A percentile compares a stretch with the other conserved stretches of the same genome.
Conservation (phyloP, 2,329 filamentous ascomycete species). For the Fusarium subglutinans region DNA sequence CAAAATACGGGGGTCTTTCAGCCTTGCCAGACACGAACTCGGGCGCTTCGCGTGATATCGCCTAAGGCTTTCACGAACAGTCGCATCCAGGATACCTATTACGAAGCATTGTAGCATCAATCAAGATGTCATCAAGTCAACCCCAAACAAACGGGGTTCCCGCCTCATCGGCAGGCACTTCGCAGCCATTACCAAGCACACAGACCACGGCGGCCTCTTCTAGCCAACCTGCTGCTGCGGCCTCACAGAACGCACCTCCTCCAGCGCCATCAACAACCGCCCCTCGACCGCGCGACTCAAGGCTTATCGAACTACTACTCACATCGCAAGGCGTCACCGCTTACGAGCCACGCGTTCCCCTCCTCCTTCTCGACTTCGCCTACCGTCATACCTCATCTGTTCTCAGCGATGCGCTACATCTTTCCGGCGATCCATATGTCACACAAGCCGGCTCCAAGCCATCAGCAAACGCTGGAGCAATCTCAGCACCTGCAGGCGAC, state of each 20-base stretch:
- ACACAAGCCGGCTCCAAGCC: conserved; percentile 64
- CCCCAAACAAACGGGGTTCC: conserved; percentile 66
- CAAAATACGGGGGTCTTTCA: background rate
- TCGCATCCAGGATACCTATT: background rate
- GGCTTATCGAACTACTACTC: conserved; percentile 82
- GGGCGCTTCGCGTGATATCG: conserved; percentile 8
- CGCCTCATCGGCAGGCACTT: conserved; percentile 50
- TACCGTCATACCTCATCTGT: conserved; percentile 82
- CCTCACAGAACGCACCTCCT: conserved; percentile 39
- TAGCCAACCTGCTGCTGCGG: conserved; percentile 37
- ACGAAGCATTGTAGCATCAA: background rate
- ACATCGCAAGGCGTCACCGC: conserved; percentile 80
- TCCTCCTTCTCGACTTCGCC: conserved; percentile 85
- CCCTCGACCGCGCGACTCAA: conserved; percentile 77
- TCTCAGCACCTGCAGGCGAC: conserved; percentile 59
- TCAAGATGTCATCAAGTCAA: conserved; percentile 49
- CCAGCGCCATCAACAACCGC: conserved; percentile 51
- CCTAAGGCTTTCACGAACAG: background rate
- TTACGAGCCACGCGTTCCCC: conserved; percentile 83
- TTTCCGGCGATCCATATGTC: conserved; percentile 74
- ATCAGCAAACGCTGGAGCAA: conserved; percentile 59
- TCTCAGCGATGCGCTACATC: conserved; percentile 75
- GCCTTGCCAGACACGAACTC: background rate
- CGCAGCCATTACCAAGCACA: conserved; percentile 51
- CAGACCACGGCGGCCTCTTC: conserved; percentile 45